Evolutionary conservation across 2,329 filamentous ascomycete genomes (phyloP).

Genomic region (Apiospora phragmitis): DNA sequence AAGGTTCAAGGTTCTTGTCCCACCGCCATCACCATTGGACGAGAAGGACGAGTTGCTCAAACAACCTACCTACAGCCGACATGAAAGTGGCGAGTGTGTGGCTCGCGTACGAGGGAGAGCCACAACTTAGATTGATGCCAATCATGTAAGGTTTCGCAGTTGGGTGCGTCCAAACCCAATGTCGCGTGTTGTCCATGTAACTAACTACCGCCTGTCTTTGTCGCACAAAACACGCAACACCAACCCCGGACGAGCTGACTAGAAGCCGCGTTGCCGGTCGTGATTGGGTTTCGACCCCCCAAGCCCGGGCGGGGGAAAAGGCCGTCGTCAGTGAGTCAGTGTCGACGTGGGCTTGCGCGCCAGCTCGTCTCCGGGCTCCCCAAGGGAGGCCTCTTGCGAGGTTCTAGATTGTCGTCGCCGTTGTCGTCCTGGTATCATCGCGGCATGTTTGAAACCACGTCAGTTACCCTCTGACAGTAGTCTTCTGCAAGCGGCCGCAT

Average conservation of each 20-base stretch:
- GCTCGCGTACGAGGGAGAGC: background rate
- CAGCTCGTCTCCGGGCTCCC: background rate
- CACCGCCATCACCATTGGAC: background rate
- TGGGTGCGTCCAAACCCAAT: background rate
- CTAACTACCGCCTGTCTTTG: background rate
- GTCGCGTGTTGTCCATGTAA: background rate
- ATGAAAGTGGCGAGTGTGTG: background rate
- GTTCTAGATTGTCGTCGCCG: background rate
- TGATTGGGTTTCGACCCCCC: conserved; percentile 1
- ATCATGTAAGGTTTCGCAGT: background rate
- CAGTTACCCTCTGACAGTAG: background rate
- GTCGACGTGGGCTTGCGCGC: background rate
- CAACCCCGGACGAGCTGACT: background rate
- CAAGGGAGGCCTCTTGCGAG: background rate
- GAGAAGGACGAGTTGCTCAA: background rate
- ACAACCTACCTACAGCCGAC: background rate
- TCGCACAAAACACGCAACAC: background rate
- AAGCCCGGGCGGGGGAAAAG: background rate
- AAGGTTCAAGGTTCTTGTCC: background rate
- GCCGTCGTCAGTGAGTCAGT: background rate
- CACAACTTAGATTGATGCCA: background rate
- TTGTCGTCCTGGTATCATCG: background rate
- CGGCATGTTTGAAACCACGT: background rate
- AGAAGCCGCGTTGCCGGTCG: background rate
- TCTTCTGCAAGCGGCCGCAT: background rate